Evolutionary conservation across 192 early-diverging fungal genomes (phyloP), one percentile per base, ranked within the genome.

Genomic region (Podila clonocystis): DNA sequence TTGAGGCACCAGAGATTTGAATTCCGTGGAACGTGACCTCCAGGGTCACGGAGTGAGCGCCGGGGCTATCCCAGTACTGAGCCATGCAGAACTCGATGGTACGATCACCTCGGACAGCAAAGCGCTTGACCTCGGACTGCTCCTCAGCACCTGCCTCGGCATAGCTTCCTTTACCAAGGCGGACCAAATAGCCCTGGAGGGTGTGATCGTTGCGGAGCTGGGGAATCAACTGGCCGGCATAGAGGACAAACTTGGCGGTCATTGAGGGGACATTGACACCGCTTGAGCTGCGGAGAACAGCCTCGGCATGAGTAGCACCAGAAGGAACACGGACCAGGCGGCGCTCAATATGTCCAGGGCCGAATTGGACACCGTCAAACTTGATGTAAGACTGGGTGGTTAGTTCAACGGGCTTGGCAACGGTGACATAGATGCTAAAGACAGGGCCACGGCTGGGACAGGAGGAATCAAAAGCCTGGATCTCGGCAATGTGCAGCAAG

Each of bases 51-150:
- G 82, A 77, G 69, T 95, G 92, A 15, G 83, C 73, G 31, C 89
- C 95, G 30, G 92, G 83, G 66, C 89, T 88, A 55, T 90, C 93
- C 96, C 98, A 99, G 83, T 94, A 97, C 77, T 96, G 96, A 3
- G 95, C 95, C 41, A 98, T 62, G 67, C 91, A 88, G 36, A 91
- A 52, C 82, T 99, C 97, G 31, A 97, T 75, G 26, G 93, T 95
- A 6, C 84, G 85, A 31, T 89, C 89, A 69, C 92, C 90, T 50
- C 88, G 64, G 8, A 97, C 93, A 52, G 88, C 87, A 66, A 91
- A 86, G 20, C 72, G 68, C 61, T 85, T 89, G 26, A 59, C 79
- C 36, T 87, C 77, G 9, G 89, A 85, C 69, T 90, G 90, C 13
- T 88, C 84, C 36, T 88, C 82, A 30, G 85, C 85, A 0, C 90